These are phyloP conservation scores for Boletus semigastroideus DNA, from an alignment of 1,284 basidiomycete genomes.

Conservation along the genomic window DNA sequence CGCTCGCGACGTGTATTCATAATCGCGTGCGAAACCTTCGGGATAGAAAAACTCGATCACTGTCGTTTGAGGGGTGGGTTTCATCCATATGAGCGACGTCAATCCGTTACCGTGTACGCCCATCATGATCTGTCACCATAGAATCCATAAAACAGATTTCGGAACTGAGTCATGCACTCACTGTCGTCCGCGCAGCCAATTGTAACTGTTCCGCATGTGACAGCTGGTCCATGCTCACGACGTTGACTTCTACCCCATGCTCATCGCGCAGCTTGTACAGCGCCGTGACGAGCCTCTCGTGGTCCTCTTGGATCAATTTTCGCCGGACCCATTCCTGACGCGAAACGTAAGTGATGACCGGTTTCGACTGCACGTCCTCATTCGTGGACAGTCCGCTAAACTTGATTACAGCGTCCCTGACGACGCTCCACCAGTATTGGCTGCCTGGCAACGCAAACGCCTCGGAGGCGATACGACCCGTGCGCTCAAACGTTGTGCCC, in stretches of 20 bases:
- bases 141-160: neutral
- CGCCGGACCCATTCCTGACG: constrained; percentile 85
- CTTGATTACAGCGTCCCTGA: constrained; percentile 70
- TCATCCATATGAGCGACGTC: constrained; percentile 85
- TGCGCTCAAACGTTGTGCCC: constrained; percentile 63
- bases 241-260: constrained; percentile 82
- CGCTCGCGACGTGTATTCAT: constrained; percentile 77
- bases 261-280: constrained; percentile 63
- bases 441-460: constrained; percentile 71
- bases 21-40: constrained; percentile 82
- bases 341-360: constrained; percentile 86
- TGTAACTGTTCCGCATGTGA: constrained; percentile 74
- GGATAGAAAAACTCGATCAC: constrained; percentile 91
- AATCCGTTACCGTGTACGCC: constrained; percentile 88
- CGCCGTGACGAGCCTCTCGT: constrained; percentile 63
- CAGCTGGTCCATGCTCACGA: constrained; percentile 81
- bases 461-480: constrained; percentile 72
- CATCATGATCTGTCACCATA: constrained; percentile 67
- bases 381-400: constrained; percentile 60
- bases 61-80: constrained; percentile 67
- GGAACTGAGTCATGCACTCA: constrained; percentile 36
- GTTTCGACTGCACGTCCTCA: constrained; percentile 33
- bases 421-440: constrained; percentile 77
- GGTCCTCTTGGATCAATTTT: constrained; percentile 63
- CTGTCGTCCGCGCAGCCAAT: constrained; percentile 79